Conservation (phyloP, 371 early-diverging fungal genomes). For the Coemansia linderi region DNA sequence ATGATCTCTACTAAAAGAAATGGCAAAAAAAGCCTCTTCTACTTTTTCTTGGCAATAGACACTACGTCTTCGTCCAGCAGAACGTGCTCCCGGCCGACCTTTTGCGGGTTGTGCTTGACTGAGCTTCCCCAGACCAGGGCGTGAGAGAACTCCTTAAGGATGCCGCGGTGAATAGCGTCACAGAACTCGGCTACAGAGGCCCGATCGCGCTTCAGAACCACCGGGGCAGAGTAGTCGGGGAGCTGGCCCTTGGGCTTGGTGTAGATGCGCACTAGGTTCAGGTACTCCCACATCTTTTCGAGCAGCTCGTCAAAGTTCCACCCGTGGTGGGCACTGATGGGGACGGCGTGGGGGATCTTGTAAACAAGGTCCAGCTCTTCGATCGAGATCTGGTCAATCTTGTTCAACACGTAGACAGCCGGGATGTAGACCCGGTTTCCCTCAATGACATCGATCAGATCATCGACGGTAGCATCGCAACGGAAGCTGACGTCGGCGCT, state of each 20-base stretch:
- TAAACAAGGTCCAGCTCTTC: slow-evolving; percentile 93
- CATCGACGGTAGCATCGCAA: slow-evolving; percentile 87
- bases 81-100: slow-evolving; percentile 97
- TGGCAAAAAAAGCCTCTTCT: slow-evolving; percentile 7
- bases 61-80: slow-evolving; percentile 99
- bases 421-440: slow-evolving; percentile 85
- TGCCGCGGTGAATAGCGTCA: slow-evolving; percentile 96
- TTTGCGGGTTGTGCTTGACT: slow-evolving; percentile 98
- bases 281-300: slow-evolving; percentile 89
- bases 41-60: slow-evolving; percentile 88
- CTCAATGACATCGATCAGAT: slow-evolving; percentile 95
- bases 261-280: slow-evolving; percentile 75
- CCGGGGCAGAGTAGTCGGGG: slow-evolving; percentile 97
- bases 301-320: slow-evolving; percentile 99
- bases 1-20: not conserved
- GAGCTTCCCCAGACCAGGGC: slow-evolving; percentile 99
- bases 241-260: slow-evolving; percentile 98
- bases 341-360: slow-evolving; percentile 98
- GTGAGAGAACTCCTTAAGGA: slow-evolving; percentile 94
- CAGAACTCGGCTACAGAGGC: slow-evolving; percentile 95
- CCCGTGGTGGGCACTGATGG: slow-evolving; percentile 95
- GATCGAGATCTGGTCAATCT: slow-evolving; percentile 92
- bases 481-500: slow-evolving; percentile 92
- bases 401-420: slow-evolving; percentile 92
- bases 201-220: slow-evolving; percentile 81